Conservation (phyloP, 345 rosid genomes). For the Corchorus capsularis region DNA sequence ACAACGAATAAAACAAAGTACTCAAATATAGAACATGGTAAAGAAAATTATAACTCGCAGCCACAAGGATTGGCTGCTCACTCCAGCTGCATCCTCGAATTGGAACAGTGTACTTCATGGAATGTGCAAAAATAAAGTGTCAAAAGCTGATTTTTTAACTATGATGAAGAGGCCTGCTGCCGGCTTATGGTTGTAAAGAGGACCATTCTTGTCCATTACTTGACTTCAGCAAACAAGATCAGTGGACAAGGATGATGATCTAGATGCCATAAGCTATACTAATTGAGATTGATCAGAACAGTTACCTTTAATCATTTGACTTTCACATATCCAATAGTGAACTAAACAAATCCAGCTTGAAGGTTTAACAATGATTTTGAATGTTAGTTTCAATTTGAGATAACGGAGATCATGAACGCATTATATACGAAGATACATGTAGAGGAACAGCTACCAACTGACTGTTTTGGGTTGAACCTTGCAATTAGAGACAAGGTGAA, state of each 20-base stretch:
- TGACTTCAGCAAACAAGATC: background rate
- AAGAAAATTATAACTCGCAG: background rate
- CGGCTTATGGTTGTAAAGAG: background rate
- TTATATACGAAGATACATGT: background rate
- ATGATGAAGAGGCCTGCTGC: background rate
- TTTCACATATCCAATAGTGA: background rate
- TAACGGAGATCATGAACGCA: background rate
- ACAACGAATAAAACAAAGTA: too few relatives aligned
- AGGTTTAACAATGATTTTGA: background rate
- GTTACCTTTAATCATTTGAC: background rate
- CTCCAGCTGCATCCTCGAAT: background rate
- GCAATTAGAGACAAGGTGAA: background rate
- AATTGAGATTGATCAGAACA: background rate
- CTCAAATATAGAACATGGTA: background rate
- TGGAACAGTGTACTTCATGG: background rate
- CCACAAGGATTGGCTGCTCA: background rate
- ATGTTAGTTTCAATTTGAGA: background rate
- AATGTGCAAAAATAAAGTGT: background rate
- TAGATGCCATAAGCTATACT: background rate
- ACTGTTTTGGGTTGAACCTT: background rate
- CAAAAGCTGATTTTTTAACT: background rate
- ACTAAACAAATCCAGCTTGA: background rate
- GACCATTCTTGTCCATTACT: background rate
- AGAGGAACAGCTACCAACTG: background rate
- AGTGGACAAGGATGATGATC: background rate